Evolutionary conservation across 495 filamentous ascomycete species (phyloP), one percentile per base, ranked within the genome.

Genomic region (Neurospora terricola): DNA sequence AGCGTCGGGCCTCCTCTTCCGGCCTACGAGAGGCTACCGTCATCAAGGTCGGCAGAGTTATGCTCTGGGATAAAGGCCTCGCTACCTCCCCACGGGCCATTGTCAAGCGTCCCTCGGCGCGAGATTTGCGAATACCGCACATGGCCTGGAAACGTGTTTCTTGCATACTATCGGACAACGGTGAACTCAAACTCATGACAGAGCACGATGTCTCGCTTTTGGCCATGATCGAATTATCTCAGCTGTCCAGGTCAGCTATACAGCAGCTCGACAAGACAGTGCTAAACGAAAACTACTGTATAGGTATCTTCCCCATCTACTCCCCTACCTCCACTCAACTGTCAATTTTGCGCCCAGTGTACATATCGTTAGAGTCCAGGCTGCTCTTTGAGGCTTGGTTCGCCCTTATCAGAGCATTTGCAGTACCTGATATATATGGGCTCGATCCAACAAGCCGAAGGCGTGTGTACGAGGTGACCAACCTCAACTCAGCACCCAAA

Each of bases 321-420:
- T 73, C 91, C 81, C 75, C 89, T 9, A 88, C 90, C 5, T 87
- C 88, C 9, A 89, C 86, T 7, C 84, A 88, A 71, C 80, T 93
- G 40, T 89, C 88, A 38, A 86, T 92, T 45, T 84, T 91, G 71
- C 86, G 90, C 27, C 92, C 93, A 18, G 87, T 94, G 6, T 98
- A 97, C 81, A 87, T 99, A 36, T 90, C 92, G 18, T 81, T 98
- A 18, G 96, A 98, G 75, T 94, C 89, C 23, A 87, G 96, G 23
- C 91, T 97, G 2, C 83, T 96, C 8, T 97, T 96, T 78, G 96
- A 99, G 77, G 96, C 97, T 14, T 98, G 96, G 96, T 94, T 97
- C 78, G 96, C 97, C 9, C 86, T 99, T 36, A 78, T 99, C 36
- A 88, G 94, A 73, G 94, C 96, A 1, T 98, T 98, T 78, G 93